These are phyloP conservation scores for Tylopilus intermedius DNA, from an alignment of 768 basidiomycete species.

Conservation along the genomic window DNA sequence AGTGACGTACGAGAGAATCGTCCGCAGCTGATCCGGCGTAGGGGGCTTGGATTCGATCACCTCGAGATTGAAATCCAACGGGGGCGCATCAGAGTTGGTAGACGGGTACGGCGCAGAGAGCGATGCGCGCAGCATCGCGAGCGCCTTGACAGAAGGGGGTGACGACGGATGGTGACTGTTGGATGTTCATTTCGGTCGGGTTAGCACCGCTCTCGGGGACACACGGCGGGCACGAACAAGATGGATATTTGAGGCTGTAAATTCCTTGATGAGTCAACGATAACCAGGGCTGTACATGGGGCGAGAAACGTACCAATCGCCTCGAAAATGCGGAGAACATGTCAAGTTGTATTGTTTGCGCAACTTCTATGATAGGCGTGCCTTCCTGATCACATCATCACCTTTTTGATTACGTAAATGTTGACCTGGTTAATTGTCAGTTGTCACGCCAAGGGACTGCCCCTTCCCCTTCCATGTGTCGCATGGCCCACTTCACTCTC, in stretches of 20 bases:
- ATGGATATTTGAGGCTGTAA: constrained; percentile 57
- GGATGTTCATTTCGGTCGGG: not conserved
- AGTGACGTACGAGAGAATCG: constrained; percentile 57
- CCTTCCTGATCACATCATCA: not conserved
- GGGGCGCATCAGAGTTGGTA: constrained; percentile 37
- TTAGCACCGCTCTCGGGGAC: constrained; percentile 10
- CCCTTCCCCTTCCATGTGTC: no score
- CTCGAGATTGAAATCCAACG: constrained; percentile 67
- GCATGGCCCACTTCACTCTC: not conserved
- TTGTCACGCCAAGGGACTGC: no score
- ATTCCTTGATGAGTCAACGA: not conserved
- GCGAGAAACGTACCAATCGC: constrained; percentile 26
- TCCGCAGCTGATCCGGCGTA: constrained; percentile 61
- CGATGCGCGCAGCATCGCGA: constrained; percentile 55
- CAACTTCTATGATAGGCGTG: not conserved
- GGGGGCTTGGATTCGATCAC: constrained; percentile 63
- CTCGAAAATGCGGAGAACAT: constrained; percentile 39
- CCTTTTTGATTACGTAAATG: not conserved
- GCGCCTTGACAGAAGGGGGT: constrained; percentile 58
- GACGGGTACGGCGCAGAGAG: constrained; percentile 61
- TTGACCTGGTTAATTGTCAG: no score
- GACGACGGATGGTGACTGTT: constrained; percentile 61
- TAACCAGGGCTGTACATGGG: not conserved
- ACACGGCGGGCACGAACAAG: constrained; percentile 41
- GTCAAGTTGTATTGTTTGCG: not conserved